A percentile compares a stretch with the other conserved stretches of the same genome.
phyloP scores from a whole-genome alignment of 2,329 filamentous ascomycete species.

The Botrytis porri region DNA sequence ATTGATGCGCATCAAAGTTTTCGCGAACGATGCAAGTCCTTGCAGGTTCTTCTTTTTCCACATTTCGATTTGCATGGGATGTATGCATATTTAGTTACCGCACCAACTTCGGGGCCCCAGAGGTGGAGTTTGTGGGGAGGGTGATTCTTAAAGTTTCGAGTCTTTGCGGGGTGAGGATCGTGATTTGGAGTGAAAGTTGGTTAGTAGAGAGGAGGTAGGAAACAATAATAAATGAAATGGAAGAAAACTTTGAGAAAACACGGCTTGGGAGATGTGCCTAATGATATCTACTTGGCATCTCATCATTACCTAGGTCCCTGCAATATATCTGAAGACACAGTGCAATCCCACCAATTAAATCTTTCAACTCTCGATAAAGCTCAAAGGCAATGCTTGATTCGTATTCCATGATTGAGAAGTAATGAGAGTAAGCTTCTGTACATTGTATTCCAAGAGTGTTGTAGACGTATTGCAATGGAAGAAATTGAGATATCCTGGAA shows the following conservation, averaged over 20 bases:
- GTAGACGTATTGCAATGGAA: too few species aligned
- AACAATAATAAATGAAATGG: background rate
- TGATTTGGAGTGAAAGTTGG: background rate
- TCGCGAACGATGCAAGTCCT: conserved; percentile 1
- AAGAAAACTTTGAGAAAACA: background rate
- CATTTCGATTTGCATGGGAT: background rate
- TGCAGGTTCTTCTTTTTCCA: background rate
- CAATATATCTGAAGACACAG: background rate
- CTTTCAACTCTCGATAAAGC: background rate
- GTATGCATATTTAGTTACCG: background rate
- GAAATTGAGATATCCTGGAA: too few species aligned
- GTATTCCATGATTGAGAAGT: background rate
- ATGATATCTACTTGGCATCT: background rate
- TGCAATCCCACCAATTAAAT: background rate
- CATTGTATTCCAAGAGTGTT: too few species aligned
- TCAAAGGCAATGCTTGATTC: background rate
- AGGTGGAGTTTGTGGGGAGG: background rate
- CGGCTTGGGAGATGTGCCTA: background rate
- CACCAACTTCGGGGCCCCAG: background rate
- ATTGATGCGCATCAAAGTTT: conserved; percentile 21
- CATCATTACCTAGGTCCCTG: too few species aligned
- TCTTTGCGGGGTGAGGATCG: background rate
- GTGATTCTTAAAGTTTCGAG: background rate
- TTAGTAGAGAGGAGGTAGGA: background rate
- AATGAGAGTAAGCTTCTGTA: background rate